Evolutionary conservation across 2,329 filamentous ascomycete species (phyloP).

Genomic region (Gnomoniopsis smithogilvyi): DNA sequence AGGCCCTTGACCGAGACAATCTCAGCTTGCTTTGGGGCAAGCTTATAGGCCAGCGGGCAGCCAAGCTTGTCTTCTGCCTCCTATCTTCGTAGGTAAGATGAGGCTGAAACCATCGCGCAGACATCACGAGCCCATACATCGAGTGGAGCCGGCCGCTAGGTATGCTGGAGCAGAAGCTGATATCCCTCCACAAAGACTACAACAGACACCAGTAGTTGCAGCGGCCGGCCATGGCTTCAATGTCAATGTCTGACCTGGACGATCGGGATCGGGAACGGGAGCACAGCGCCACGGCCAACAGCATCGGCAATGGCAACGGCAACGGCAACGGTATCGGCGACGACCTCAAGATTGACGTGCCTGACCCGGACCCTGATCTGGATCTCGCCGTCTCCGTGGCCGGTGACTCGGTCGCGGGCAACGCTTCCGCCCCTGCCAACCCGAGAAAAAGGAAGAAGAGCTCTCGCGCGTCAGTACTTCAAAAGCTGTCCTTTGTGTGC

Average conservation of each 20-base stretch:
- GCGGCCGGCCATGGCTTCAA: neutral
- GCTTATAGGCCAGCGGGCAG: neutral
- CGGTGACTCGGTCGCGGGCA: slow-evolving; percentile 4
- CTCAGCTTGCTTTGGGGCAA: neutral
- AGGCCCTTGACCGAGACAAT: neutral
- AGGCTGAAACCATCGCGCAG: neutral
- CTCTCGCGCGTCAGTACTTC: slow-evolving; percentile 18
- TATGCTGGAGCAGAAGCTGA: neutral
- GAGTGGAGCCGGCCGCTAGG: neutral
- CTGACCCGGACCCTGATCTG: slow-evolving; percentile 4
- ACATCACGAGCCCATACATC: neutral
- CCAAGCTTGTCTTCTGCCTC: neutral
- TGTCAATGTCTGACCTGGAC: slow-evolving; percentile 13
- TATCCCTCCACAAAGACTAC: neutral
- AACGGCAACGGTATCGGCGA: neutral
- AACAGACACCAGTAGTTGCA: neutral
- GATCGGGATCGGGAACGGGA: neutral
- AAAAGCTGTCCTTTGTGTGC: neutral
- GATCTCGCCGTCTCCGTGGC: slow-evolving; percentile 14
- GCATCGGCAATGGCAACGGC: neutral
- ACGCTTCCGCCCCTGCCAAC: slow-evolving; percentile 12
- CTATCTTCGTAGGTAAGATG: neutral
- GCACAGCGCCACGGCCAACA: neutral
- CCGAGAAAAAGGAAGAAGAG: slow-evolving; percentile 20
- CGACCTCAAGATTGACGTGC: neutral